Evolutionary conservation across 768 basidiomycete species (phyloP), one percentile per base, ranked within the genome.

Genomic region (Clitopilus passeckerianus): DNA sequence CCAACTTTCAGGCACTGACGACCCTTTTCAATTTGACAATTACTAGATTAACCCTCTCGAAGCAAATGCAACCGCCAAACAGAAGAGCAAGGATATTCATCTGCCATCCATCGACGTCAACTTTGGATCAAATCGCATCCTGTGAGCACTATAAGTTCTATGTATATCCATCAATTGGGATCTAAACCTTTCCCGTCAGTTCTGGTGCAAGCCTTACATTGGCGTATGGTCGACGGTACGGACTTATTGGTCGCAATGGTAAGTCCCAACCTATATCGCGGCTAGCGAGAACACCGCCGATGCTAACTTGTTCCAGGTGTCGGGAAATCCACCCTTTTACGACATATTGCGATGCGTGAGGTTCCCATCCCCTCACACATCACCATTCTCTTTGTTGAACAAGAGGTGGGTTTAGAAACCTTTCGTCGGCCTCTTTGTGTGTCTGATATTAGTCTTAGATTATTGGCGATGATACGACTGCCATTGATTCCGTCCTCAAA

Each of bases 51-150:
- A 99, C 74, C 94, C 97, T 41, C 74, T 99, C 60, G 93, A 95
- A 72, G 86, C 90, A 0, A 83, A 84, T 18, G 76, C 81, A 0
- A 77, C 86, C 5, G 75, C 89, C 14, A 96, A 95, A 74, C 93
- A 95, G 72, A 99, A 98, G 80, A 93, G 89, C 77, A 98, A 98
- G 72, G 97, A 99, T 72, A 90, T 99, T 56, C 94, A 97, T 68
- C 79, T 99, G 5, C 89, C 90, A 23, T 89, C 88, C 34, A 97
- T 99, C 76, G 97, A 99, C 68, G 95, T 98, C 71, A 93, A 86
- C 68, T 98, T 98, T 72, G 95, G 84, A 24, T 97, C 94, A 6
- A 93, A 97, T 70, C 90, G 93, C 67, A 98, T 99, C 53, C 75
- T 99, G 88, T 92, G 67, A 65, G 74, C 65, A 34, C n/a, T n/a